Base-by-base conservation (phyloP, 1,284 basidiomycete genomes). In the Fomitopsis pinicola region DNA sequence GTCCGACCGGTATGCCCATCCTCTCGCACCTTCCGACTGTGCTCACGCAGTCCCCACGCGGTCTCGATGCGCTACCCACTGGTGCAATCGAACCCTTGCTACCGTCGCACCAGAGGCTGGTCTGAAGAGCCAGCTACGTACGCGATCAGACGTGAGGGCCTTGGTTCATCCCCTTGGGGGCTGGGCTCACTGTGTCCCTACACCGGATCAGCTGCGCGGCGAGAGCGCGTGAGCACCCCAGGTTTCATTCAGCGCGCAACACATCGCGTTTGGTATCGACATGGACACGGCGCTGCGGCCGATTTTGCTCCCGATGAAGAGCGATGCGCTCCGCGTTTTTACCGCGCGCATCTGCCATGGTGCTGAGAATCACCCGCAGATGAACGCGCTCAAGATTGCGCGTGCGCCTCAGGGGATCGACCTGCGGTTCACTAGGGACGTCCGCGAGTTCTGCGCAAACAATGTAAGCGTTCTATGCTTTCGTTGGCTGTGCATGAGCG, bases 201-300 rank as follows among this genome's bases (percentile, higher is more conserved):
- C n/a, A n/a, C n/a, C n/a, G n/a, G n/a, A n/a, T n/a, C n/a, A 81
- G 69, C 73, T 89, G 64, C 75, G 76, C 63, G 75, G 82, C 66
- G 86, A 84, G 72, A 80, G 77, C 67, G 76, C 82, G 45, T 78
- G 75, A 64, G 73, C 76, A 26, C 76, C 78, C 10, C 74, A 79
- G 22, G 66, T 74, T 58, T 68, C 85, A 57, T 82, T 79, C 74
- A 81, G 79, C 61, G 71, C 74, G 22, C 77, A 82, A 66, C 82
- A 85, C 63, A 68, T 89, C 44, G 82, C 84, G 33, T 74, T 89
- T 44, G 82, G 86, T 19, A 70, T 89, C 54, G 81, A 84, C 67
- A 76, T 75, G 62, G 82, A 84, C 58, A 84, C 82, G 0, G 71
- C 76, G 28, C 71, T 89, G 42, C 80, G 80, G 65, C 75, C 79